Evolutionary conservation across 2,329 filamentous ascomycete species (phyloP), one percentile per base, ranked within the genome.

Genomic region (Scedosporium dehoogii): DNA sequence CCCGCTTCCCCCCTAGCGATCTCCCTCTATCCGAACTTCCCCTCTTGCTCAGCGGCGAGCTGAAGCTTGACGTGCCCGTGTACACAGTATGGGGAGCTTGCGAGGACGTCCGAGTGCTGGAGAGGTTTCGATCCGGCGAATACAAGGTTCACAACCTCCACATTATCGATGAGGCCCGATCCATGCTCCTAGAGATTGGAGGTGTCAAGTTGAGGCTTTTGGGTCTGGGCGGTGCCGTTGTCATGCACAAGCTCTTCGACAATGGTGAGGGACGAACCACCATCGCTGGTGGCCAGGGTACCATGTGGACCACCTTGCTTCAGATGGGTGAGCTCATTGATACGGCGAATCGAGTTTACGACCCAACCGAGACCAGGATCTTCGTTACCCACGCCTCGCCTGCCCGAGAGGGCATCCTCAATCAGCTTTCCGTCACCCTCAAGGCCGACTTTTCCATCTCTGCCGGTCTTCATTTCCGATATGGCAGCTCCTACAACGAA

Each of bases 161-260:
- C 80, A 96, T 99, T 72, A 97, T 99, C 69, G 94, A 99, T 68
- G 94, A 99, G 80, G 92, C 94, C 61, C 93, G 93, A 74, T 97
- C 94, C 44, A 90, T 96, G 81, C 81, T 99, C 68, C 83, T 99
- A 63, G 94, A 99, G 76, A 82, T 97, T 64, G 94, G 93, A 63
- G 94, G 94, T 63, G 91, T 99, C 62, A 97, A 97, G 83, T 85
- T 99, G 67, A 90, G 94, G 70, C 83, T 99, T 59, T 85, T 99
- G 33, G 94, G 94, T 65, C 82, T 99, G 41, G 94, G 94, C 67
- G 94, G 94, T 70, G 94, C 94, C 6, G 93, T 99, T 4, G 94
- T 99, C 64, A 99, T 99, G 92, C 94, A 99, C 82, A 99, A 99
- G 82, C 85, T 99, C 18, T 99, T 99, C 71, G 94, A 99, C 75